These are phyloP conservation scores for Stemphylium vesicarium DNA, from an alignment of 2,329 filamentous ascomycete species.

Conservation along the genomic window DNA sequence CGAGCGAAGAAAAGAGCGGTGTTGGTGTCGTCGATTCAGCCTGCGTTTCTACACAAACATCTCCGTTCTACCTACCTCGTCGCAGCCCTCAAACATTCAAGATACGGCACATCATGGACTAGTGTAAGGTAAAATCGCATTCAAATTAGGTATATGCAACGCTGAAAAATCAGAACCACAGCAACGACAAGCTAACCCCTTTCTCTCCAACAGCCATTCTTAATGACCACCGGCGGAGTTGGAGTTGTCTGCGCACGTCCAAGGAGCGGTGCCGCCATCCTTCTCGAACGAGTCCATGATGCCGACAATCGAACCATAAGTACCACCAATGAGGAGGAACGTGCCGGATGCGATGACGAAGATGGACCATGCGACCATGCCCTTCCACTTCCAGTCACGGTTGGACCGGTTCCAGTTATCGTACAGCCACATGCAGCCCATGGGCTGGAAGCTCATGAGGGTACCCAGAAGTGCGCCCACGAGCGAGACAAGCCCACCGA, in stretches of 20 bases:
- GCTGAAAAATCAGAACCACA: neutral
- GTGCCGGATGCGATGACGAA: slow-evolving; percentile 32
- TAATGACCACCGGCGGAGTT: slow-evolving; percentile 19
- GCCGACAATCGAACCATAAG: slow-evolving; percentile 34
- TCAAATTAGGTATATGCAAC: slow-evolving; percentile 3
- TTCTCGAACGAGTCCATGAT: slow-evolving; percentile 36
- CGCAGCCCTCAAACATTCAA: neutral
- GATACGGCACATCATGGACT: neutral
- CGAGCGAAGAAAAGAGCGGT: neutral
- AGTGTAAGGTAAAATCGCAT: neutral
- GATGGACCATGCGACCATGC: slow-evolving; percentile 30
- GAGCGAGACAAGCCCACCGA: slow-evolving; percentile 35
- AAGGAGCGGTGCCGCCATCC: slow-evolving; percentile 29
- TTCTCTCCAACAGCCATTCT: neutral
- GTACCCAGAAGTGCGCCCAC: slow-evolving; percentile 36
- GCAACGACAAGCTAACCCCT: neutral
- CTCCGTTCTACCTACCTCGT: neutral
- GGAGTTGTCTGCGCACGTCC: slow-evolving; percentile 37
- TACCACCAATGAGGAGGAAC: slow-evolving; percentile 34
- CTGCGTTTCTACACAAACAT: neutral
- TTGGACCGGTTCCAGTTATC: slow-evolving; percentile 28
- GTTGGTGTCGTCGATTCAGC: neutral
- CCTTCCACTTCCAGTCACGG: slow-evolving; percentile 22
- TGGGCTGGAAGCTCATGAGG: slow-evolving; percentile 35
- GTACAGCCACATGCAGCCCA: slow-evolving; percentile 40